Conservation (phyloP, 306 rosid species). For the Psophocarpus tetragonolobus region DNA sequence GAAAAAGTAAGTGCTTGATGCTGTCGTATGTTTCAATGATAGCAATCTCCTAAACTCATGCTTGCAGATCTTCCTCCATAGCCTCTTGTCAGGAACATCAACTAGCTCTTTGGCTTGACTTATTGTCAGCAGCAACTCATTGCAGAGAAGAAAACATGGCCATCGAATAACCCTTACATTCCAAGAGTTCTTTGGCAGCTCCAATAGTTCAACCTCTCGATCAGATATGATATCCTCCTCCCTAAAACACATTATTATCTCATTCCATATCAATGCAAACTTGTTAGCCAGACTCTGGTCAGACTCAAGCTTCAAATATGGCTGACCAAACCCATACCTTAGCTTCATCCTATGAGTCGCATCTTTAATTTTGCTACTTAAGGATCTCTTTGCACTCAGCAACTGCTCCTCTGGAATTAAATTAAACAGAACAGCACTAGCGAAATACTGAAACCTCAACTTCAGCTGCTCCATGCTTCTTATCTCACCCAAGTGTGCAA, state of each 20-base stretch:
- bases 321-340: slow-evolving; percentile 87
- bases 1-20: slow-evolving; percentile 62
- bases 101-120: slow-evolving; percentile 86
- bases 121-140: slow-evolving; percentile 81
- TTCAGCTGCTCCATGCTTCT: slow-evolving; percentile 77
- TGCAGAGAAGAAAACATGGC: slow-evolving; percentile 95
- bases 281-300: slow-evolving; percentile 74
- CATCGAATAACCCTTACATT: slow-evolving; percentile 87
- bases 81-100: slow-evolving; percentile 75
- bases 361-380: slow-evolving; percentile 67
- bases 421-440: slow-evolving; percentile 84
- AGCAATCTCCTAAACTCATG: slow-evolving; percentile 77
- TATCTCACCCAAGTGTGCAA: slow-evolving; percentile 92
- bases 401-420: slow-evolving; percentile 91
- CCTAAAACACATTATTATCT: slow-evolving; percentile 74
- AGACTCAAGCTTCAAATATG: slow-evolving; percentile 81
- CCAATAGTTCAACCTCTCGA: slow-evolving; percentile 72
- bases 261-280: slow-evolving; percentile 93
- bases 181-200: slow-evolving; percentile 81
- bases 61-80: slow-evolving; percentile 90
- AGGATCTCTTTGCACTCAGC: slow-evolving; percentile 62
- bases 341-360: slow-evolving; percentile 76
- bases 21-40: slow-evolving; percentile 81
- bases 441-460: slow-evolving; percentile 90
- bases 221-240: slow-evolving; percentile 93